These are phyloP conservation scores for Nephelium lappaceum DNA, from an alignment of 345 rosid genomes.

Conservation along the genomic window DNA sequence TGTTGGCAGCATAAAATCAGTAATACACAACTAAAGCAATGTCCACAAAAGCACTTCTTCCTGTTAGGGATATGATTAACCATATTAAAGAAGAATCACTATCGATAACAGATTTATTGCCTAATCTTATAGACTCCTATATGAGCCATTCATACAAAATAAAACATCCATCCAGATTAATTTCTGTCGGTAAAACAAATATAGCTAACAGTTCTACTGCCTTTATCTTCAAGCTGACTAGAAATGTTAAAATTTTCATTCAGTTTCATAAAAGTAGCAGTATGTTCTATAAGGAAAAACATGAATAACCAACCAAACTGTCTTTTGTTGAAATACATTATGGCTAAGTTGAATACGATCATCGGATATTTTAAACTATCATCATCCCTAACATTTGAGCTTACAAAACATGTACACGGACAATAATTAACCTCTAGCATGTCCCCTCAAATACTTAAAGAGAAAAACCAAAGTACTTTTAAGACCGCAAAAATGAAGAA, in stretches of 20 bases:
- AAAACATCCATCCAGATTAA: too few relatives aligned
- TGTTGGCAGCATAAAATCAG: constrained; percentile 11
- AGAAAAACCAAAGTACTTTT: not conserved
- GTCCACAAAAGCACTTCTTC: not conserved
- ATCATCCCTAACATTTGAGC: not conserved
- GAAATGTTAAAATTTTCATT: not conserved
- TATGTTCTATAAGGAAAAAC: not conserved
- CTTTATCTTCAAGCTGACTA: not conserved
- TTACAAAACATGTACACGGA: not conserved
- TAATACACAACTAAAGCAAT: constrained; percentile 1
- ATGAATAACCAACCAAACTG: not conserved
- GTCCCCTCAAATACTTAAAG: not conserved
- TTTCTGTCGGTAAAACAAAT: not conserved
- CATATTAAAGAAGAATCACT: not conserved
- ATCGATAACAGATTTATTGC: not conserved
- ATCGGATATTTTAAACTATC: not conserved
- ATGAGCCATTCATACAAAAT: too few relatives aligned
- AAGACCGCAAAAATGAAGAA: not conserved
- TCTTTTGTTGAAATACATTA: not conserved
- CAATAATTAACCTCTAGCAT: not conserved
- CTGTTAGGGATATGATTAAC: not conserved
- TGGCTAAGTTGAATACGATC: not conserved
- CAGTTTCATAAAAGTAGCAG: not conserved
- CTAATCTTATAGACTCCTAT: not conserved
- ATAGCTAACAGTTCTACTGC: not conserved